Base-by-base conservation (phyloP, 1,139 yeast genomes). In the Geotrichum reessii region DNA sequence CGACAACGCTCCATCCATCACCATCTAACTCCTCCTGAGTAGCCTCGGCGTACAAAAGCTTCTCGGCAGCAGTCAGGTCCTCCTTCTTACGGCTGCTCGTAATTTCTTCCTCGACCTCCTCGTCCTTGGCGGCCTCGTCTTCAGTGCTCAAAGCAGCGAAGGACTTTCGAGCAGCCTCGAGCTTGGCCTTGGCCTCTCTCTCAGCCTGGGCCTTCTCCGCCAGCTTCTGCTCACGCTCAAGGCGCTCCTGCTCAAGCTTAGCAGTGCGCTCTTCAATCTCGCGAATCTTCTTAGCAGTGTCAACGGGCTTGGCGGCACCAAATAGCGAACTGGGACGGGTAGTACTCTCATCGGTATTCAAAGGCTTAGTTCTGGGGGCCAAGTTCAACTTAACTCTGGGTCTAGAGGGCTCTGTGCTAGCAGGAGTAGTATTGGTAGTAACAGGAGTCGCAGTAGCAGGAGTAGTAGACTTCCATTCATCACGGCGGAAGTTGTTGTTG, bases 1-100 rank as follows among this genome's bases (percentile, higher is more conserved):
- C 79, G 65, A 83, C 88, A 66, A 81, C 82, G 73, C 83, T 84
- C 89, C 89, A 84, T 53, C 83, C 87, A 61, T 76, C 86, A 58
- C 73, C 74, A 53, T 74, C 78, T 31, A 81, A 72, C 56, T 78
- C 76, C 53, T 67, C 72, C 46, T 71, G 67, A 48, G 80, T 76
- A 52, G 85, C 76, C 57, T 62, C 68, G 27, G 64, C 59, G 40
- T 58, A 47, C 76, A 76, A 57, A 74, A 64, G 62, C 50, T 59
- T 58, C 47, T 78, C 81, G 63, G 79, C 73, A n/a, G 72, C 70
- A 50, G 74, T 65, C 27, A 71, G 69, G 48, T 69, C 73, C 51
- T 66, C 68, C 9, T 55, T 59, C 46, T 63, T 64, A 48, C 64
- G 66, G 61, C 58, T 65, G 55, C 69, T 65, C 44, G 64, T 64